Evolutionary conservation across 225 moss, liverwort and hornwort species (phyloP).

Genomic region (Ulota crispa): DNA sequence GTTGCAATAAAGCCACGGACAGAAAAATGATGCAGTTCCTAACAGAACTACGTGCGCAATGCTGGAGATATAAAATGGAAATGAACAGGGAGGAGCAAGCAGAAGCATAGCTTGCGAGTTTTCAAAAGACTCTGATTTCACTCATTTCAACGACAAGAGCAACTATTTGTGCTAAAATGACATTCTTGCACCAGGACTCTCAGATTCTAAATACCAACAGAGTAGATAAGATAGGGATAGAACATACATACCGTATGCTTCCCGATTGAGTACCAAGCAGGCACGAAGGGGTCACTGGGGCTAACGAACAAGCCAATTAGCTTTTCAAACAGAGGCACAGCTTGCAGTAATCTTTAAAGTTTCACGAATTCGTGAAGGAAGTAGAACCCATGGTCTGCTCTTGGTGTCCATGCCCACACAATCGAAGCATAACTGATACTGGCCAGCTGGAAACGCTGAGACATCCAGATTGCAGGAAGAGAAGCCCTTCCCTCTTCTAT

Average conservation of each 20-base stretch:
- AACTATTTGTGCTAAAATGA: background rate
- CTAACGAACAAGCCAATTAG: background rate
- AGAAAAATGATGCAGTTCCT: background rate
- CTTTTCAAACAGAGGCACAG: conserved; percentile 25
- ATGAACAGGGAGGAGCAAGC: background rate
- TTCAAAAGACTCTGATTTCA: background rate
- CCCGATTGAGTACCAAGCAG: background rate
- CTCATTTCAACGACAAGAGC: background rate
- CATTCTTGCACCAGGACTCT: background rate
- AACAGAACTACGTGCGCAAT: background rate
- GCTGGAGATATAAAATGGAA: background rate
- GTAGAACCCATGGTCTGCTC: conserved; percentile 54
- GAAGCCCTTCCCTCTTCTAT: conserved; percentile 51
- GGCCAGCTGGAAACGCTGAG: conserved; percentile 40
- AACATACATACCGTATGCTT: conserved; percentile 33
- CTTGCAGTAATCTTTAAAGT: conserved; percentile 44
- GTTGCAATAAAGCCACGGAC: background rate
- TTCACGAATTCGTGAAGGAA: conserved; percentile 50
- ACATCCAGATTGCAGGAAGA: conserved; percentile 55
- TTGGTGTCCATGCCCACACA: conserved; percentile 50
- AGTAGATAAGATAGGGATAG: background rate
- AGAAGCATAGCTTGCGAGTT: background rate
- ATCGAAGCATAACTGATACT: conserved; percentile 48
- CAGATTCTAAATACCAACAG: background rate
- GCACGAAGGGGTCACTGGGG: background rate